Evolutionary conservation across 176 grass and related monocot species (phyloP).

Genomic region (Oryza punctata): DNA sequence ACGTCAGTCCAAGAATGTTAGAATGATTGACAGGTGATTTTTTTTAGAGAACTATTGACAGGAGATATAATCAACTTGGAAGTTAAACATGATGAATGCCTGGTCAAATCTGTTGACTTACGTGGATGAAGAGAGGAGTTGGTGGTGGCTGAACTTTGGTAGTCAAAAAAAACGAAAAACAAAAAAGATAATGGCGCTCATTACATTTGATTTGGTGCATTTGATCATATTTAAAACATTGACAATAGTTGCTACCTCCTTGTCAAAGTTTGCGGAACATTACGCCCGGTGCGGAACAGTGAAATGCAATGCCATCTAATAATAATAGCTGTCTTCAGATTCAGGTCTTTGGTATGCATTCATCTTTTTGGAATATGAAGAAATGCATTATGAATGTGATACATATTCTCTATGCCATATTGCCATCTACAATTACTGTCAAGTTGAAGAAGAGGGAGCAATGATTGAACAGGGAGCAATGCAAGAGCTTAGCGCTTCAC

Average conservation of each 20-base stretch:
- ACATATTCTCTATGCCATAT: conserved; percentile 31
- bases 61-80: background rate
- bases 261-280: no score
- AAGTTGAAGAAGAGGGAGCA: conserved; percentile 26
- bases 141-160: no score
- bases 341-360: background rate
- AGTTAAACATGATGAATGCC: background rate
- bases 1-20: background rate
- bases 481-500: background rate
- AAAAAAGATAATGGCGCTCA: background rate
- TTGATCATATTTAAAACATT: background rate
- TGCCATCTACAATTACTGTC: conserved; percentile 14
- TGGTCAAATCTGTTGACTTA: background rate
- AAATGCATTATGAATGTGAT: background rate
- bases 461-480: conserved; percentile 29
- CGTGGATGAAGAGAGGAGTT: no score
- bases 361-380: background rate
- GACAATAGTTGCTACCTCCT: no score
- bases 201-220: background rate
- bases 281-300: no score
- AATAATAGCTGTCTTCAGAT: background rate
- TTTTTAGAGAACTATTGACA: no score
- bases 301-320: background rate
- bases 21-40: conserved; percentile 6
- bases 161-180: no score